Evolutionary conservation across 179 eudicot genomes (phyloP).

Genomic region (Monotropa hypopitys): DNA sequence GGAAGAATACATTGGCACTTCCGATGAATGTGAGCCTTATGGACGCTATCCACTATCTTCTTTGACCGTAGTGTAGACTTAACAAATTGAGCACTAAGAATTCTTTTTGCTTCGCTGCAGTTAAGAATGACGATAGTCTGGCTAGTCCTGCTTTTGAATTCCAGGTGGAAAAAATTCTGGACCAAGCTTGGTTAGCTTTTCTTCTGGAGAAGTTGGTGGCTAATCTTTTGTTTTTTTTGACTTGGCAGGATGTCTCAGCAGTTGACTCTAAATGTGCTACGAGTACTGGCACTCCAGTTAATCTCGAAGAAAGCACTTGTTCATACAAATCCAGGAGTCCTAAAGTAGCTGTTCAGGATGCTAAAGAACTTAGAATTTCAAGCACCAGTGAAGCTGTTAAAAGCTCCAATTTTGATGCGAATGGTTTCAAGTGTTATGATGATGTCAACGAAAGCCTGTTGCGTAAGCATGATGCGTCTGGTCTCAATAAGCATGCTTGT

Average conservation of each 20-base stretch:
- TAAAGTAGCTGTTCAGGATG: slow-evolving; percentile 22
- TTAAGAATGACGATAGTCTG: slow-evolving; percentile 22
- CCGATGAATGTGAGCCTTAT: slow-evolving; percentile 46
- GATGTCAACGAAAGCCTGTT: slow-evolving; percentile 15
- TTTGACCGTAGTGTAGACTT: neutral
- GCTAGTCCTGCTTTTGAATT: slow-evolving; percentile 21
- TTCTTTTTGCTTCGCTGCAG: slow-evolving; percentile 35
- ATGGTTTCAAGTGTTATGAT: slow-evolving; percentile 8
- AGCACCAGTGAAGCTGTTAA: slow-evolving; percentile 22
- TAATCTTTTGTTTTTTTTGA: slow-evolving; percentile 7
- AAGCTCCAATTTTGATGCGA: slow-evolving; percentile 9
- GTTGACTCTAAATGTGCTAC: slow-evolving; percentile 29
- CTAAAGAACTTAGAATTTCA: slow-evolving; percentile 20
- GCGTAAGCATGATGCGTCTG: slow-evolving; percentile 6
- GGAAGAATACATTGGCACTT: slow-evolving; percentile 49
- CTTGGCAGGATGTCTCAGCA: slow-evolving; percentile 36
- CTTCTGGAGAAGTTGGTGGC: slow-evolving; percentile 1
- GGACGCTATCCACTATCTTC: neutral
- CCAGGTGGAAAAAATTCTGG: slow-evolving; percentile 31
- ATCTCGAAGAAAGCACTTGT: slow-evolving; percentile 51
- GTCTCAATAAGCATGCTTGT: slow-evolving; percentile 12
- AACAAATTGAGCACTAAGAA: neutral
- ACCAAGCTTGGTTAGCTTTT: slow-evolving; percentile 7
- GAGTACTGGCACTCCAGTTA: slow-evolving; percentile 30
- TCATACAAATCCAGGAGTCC: slow-evolving; percentile 45